phyloP scores from a whole-genome alignment of 1,284 basidiomycete species.

The Microbotryomycetes sp. region DNA sequence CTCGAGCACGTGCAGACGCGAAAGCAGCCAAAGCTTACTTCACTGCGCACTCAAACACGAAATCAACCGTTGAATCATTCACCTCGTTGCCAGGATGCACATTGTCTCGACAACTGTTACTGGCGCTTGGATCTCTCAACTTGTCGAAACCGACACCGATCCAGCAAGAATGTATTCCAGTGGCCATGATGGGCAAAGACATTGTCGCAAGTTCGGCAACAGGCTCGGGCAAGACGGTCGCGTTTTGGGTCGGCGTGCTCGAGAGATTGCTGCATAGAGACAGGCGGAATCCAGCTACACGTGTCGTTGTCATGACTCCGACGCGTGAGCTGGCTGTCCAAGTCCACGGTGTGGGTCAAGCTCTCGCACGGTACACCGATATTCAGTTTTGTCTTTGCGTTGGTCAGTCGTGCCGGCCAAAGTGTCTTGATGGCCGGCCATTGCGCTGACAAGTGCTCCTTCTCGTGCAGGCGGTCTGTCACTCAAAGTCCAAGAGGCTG shows the following conservation, averaged over 20 bases:
- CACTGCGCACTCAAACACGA: conserved; percentile 32
- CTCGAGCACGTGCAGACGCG: conserved; percentile 55
- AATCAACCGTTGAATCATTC: conserved; percentile 13
- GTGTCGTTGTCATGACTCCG: conserved; percentile 85
- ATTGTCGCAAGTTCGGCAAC: conserved; percentile 92
- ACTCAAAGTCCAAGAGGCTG: conserved; percentile 79
- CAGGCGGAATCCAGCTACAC: conserved; percentile 72
- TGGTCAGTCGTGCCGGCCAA: conserved; percentile 52
- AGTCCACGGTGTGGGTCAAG: conserved; percentile 83
- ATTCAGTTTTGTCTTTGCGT: conserved; percentile 81
- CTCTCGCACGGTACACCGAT: conserved; percentile 78
- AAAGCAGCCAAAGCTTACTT: conserved; percentile 59
- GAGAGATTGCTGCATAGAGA: conserved; percentile 86
- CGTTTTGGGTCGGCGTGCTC: conserved; percentile 88
- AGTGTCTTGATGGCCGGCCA: conserved; percentile 4
- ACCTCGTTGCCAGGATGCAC: conserved; percentile 72
- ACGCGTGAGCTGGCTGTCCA: conserved; percentile 92
- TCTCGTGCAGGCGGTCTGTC: conserved; percentile 68
- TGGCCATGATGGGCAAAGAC: conserved; percentile 88
- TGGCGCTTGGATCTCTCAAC: conserved; percentile 72
- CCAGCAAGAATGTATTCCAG: conserved; percentile 84
- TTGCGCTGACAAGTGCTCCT: too few relatives aligned
- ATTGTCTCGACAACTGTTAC: conserved; percentile 79
- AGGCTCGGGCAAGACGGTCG: conserved; percentile 93
- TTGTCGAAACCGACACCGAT: conserved; percentile 90